phyloP scores from a whole-genome alignment of 2,329 filamentous ascomycete species.

The Cladophialophora immunda region DNA sequence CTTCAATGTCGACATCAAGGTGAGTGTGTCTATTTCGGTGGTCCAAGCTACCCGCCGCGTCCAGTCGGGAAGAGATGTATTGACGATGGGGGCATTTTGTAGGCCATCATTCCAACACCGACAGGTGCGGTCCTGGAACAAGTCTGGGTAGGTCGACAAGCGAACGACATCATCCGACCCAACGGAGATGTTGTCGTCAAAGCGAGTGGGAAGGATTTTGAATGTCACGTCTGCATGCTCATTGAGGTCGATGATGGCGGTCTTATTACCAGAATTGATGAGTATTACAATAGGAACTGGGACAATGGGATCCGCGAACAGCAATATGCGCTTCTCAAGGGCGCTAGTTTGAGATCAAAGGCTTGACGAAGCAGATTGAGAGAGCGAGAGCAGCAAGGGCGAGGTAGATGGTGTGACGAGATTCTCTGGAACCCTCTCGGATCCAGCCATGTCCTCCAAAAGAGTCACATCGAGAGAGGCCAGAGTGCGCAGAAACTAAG shows the following conservation, averaged over 20 bases:
- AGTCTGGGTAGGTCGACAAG: conserved; percentile 18
- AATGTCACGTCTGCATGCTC: conserved; percentile 27
- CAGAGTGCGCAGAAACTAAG: no score
- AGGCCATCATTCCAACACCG: conserved; percentile 25
- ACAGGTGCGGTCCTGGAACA: conserved; percentile 26
- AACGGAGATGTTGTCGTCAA: conserved; percentile 26
- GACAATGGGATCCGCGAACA: conserved; percentile 24
- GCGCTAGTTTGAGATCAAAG: conserved; percentile 23
- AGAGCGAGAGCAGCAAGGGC: no score
- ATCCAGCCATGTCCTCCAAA: no score
- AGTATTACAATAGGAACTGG: conserved; percentile 31
- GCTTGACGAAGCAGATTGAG: no score
- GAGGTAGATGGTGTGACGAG: no score
- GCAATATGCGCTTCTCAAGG: conserved; percentile 26
- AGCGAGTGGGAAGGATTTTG: conserved; percentile 27
- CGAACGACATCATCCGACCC: conserved; percentile 24
- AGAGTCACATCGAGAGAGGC: no score
- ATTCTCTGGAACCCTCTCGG: no score
- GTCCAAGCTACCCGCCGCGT: no score
- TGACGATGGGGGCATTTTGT: background rate
- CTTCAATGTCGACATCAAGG: conserved; percentile 25
- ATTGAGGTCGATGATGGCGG: conserved; percentile 24
- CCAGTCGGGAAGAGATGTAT: background rate
- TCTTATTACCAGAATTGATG: conserved; percentile 24
- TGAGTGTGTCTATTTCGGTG: no score